Percentiles rank a stretch among this genome's conserved stretches.
Conservation (phyloP, 345 rosid species). For the Jatropha curcas region DNA sequence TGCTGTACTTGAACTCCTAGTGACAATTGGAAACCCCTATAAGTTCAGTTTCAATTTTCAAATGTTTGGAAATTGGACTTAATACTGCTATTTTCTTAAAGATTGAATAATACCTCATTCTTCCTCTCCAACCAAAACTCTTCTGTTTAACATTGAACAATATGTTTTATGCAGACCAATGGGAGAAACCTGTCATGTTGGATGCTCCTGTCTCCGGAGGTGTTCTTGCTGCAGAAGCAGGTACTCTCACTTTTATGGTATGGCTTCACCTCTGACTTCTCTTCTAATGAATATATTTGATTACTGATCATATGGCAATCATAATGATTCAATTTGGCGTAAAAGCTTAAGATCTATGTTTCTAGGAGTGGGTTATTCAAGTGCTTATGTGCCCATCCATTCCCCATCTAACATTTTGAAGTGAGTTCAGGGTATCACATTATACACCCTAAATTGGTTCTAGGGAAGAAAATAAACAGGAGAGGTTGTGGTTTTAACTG, state of each 20-base stretch:
- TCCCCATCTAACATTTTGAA: not conserved
- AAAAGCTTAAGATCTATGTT: not conserved
- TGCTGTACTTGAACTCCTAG: not conserved
- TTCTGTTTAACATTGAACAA: not conserved
- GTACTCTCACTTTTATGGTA: constrained; percentile 91
- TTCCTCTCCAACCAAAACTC: no score
- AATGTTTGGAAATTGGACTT: not conserved
- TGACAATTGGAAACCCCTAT: no score
- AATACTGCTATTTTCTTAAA: not conserved
- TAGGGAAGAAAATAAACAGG: not conserved
- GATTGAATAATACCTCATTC: not conserved
- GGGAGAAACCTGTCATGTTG: constrained; percentile 78
- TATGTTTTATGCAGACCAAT: constrained; percentile 40
- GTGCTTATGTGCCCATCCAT: not conserved
- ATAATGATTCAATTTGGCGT: not conserved
- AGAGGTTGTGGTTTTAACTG: no score
- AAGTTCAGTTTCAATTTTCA: not conserved
- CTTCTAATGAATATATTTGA: constrained; percentile 3
- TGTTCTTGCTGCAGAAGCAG: constrained; percentile 88
- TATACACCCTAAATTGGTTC: not conserved
- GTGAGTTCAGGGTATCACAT: not conserved
- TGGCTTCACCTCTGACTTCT: constrained; percentile 15
- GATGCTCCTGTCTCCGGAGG: constrained; percentile 99
- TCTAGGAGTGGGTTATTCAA: not conserved
- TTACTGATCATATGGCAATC: not conserved